Percentiles rank a stretch among this genome's conserved stretches.
phyloP scores from a whole-genome alignment of 23 red algal genomes.

The Gracilaria vermiculophylla region DNA sequence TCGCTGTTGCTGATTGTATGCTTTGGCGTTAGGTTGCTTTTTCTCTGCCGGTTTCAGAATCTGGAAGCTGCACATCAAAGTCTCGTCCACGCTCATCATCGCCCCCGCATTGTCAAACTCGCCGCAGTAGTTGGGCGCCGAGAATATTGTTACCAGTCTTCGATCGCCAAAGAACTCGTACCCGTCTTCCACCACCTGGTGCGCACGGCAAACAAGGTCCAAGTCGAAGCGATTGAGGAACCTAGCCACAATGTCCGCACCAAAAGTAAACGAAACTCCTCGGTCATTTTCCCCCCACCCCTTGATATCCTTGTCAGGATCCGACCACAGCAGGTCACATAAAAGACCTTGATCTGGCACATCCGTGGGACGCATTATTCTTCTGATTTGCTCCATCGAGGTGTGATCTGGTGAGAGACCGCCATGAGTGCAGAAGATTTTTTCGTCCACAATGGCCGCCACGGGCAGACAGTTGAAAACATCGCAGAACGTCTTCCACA shows the following conservation, averaged over 20 bases:
- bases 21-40: slow-evolving; percentile 47
- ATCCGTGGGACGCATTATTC: slow-evolving; percentile 95
- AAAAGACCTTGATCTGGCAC: slow-evolving; percentile 98
- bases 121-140: slow-evolving; percentile 99
- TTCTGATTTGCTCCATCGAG: slow-evolving; percentile 97
- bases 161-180: slow-evolving; percentile 99
- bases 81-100: slow-evolving; percentile 99
- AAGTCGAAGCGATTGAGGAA: slow-evolving; percentile 95
- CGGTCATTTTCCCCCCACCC: slow-evolving; percentile 99
- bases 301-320: slow-evolving; percentile 98
- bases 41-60: slow-evolving; percentile 97
- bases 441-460: slow-evolving; percentile 98
- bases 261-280: slow-evolving; percentile 98
- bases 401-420: slow-evolving; percentile 96
- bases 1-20: slow-evolving; percentile 55
- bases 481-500: slow-evolving; percentile 99
- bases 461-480: slow-evolving; percentile 98
- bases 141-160: slow-evolving; percentile 98
- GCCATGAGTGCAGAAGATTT: slow-evolving; percentile 99
- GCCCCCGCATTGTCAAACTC: slow-evolving; percentile 99
- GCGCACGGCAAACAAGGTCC: slow-evolving; percentile 97
- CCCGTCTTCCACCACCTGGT: slow-evolving; percentile 98
- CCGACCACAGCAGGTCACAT: slow-evolving; percentile 96
- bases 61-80: slow-evolving; percentile 98
- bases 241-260: slow-evolving; percentile 91